Evolutionary conservation across 495 filamentous ascomycete genomes (phyloP), one percentile per base, ranked within the genome.

Genomic region (Thermothielavioides terrestris): DNA sequence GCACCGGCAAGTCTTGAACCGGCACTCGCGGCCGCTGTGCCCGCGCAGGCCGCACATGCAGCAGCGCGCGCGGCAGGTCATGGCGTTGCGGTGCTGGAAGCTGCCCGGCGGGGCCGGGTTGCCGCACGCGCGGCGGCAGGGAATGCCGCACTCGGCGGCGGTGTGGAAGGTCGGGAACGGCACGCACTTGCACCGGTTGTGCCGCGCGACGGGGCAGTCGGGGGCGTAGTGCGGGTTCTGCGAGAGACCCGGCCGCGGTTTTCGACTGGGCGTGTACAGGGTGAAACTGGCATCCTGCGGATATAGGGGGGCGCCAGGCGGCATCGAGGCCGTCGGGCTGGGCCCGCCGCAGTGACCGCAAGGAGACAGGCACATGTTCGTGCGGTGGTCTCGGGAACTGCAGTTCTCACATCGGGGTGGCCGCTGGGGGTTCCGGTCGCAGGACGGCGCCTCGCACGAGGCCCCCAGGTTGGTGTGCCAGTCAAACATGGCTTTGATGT

Each of bases 1-100:
- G 44, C 67, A 71, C 0, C 56, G 54, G 27, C 68, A 69, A 25
- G 44, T 54, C 26, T 52, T 54, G 28, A 61, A 21, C 6, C 56
- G 50, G 48, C 68, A 71, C 20, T 66, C 47, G 17, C 40, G 52
- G 18, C 67, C 68, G n/a, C 53, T 61, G 46, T 71, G 68, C 9
- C 60, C 63, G 14, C 52, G 57, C 3, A 57, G 37, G 21, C 68
- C 68, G 39, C 68, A 71, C 67, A 71, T 71, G 43, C 67, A 71
- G 41, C 67, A 71, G 9, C 68, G 64, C 12, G 54, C 36, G 20
- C 51, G 37, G 46, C 67, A 71, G 11, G 55, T 51, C 62, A 71
- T 67, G 17, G 67, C 67, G 32, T 60, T 66, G 34, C 51, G 56
- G 42, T 69, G 62, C 18, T 52, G 55, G 43, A 55, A 49, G 36